Percentiles rank a stretch among this genome's conserved stretches.
Evolutionary conservation across 371 early-diverging fungal species (phyloP).

Genomic region (Mucor racemosus): DNA sequence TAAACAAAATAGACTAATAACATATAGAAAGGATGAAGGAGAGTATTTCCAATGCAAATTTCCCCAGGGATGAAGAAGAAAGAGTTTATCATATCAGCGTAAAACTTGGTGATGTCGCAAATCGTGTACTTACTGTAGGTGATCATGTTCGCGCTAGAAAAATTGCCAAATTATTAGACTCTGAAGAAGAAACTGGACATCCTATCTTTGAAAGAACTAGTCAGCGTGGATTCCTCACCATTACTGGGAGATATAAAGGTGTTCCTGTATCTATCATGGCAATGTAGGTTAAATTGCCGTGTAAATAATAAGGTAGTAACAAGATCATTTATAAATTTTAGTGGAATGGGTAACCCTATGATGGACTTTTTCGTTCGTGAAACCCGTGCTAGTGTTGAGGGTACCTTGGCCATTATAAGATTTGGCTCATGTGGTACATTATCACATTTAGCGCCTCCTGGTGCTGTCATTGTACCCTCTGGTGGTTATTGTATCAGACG

Average conservation of each 20-base stretch:
- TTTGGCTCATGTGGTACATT: slow-evolving; percentile 93
- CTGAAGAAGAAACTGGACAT: slow-evolving; percentile 55
- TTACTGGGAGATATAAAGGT: slow-evolving; percentile 86
- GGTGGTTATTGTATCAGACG: slow-evolving; percentile 77
- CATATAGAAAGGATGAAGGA: slow-evolving; percentile 40
- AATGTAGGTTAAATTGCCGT: slow-evolving; percentile 56
- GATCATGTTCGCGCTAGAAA: slow-evolving; percentile 81
- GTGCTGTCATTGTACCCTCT: slow-evolving; percentile 78
- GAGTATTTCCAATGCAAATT: slow-evolving; percentile 77
- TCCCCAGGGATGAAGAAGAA: slow-evolving; percentile 80
- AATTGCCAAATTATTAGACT: slow-evolving; percentile 69
- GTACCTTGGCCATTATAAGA: slow-evolving; percentile 83
- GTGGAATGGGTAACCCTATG: slow-evolving; percentile 83
- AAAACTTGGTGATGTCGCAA: slow-evolving; percentile 84
- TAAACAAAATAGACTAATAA: neutral
- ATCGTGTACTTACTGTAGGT: slow-evolving; percentile 92
- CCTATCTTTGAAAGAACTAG: slow-evolving; percentile 64
- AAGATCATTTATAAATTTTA: slow-evolving; percentile 8
- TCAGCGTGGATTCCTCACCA: slow-evolving; percentile 88
- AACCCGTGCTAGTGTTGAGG: slow-evolving; percentile 82
- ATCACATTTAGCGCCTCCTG: slow-evolving; percentile 58
- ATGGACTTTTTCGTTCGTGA: slow-evolving; percentile 96
- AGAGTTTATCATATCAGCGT: slow-evolving; percentile 89
- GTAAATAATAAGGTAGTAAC: neutral
- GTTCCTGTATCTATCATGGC: slow-evolving; percentile 87